Conservation (phyloP, 495 filamentous ascomycete genomes). For the Tetracladium setigerum region DNA sequence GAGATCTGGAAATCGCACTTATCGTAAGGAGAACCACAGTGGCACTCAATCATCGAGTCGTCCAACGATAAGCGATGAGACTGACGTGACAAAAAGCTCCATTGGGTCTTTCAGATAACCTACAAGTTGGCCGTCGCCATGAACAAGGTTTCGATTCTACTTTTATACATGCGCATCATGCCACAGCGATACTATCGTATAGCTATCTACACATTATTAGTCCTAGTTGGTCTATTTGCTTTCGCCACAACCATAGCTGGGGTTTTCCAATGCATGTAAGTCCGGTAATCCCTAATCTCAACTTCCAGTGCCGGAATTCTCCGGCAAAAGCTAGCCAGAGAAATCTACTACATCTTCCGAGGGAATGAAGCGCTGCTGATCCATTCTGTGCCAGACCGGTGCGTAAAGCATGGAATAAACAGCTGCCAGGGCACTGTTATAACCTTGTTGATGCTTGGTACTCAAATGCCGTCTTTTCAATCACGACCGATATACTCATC, state of each 20-base stretch:
- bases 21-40: not conserved
- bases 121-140: constrained; percentile 2
- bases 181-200: constrained; percentile 1
- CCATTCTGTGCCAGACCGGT: too few species aligned
- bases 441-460: constrained; percentile 35
- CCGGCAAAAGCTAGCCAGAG: too few species aligned
- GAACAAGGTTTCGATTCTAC: constrained; percentile 3
- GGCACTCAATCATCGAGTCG: not conserved
- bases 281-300: too few species aligned
- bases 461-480: constrained; percentile 47
- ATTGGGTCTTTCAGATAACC: constrained; percentile 5
- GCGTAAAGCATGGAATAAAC: constrained; percentile 42
- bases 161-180: constrained; percentile 7
- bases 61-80: too few species aligned
- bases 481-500: constrained; percentile 48
- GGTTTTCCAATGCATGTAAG: constrained; percentile 47
- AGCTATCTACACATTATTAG: not conserved
- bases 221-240: constrained; percentile 15
- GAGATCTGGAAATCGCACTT: not conserved
- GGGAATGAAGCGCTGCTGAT: too few species aligned
- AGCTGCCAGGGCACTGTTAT: constrained; percentile 43
- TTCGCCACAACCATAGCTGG: constrained; percentile 24
- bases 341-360: too few species aligned
- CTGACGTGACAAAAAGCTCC: constrained; percentile 1
- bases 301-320: too few species aligned